Conservation (phyloP, 1,139 yeast genomes). For the Pneumocystis canis region DNA sequence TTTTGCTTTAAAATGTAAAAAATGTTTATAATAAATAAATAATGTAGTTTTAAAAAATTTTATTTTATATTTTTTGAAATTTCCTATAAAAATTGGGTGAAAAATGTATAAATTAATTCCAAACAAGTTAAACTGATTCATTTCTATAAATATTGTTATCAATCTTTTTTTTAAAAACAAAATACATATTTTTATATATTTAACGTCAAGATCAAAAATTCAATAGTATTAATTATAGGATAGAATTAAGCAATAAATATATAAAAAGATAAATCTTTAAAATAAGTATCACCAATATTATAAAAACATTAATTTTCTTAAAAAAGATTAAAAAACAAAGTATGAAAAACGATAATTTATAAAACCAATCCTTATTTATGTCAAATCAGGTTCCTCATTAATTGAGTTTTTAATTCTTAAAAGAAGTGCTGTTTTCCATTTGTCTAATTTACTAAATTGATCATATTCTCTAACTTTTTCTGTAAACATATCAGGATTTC, state of each 20-base stretch:
- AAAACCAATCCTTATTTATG: constrained; percentile 2
- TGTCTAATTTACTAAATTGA: constrained; percentile 77
- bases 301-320: background rate
- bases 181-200: background rate
- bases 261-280: background rate
- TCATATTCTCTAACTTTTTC: constrained; percentile 70
- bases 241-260: background rate
- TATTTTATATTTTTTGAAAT: background rate
- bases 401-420: constrained; percentile 67
- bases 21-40: background rate
- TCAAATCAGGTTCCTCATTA: constrained; percentile 53
- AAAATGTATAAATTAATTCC: background rate
- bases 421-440: constrained; percentile 77
- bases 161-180: background rate
- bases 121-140: background rate
- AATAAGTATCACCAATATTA: background rate
- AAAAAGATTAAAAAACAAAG: background rate
- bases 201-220: background rate
- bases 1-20: background rate
- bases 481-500: constrained; percentile 65
- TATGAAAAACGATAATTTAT: background rate
- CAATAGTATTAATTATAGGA: background rate
- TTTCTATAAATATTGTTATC: background rate
- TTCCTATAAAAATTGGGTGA: background rate
- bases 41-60: background rate